A percentile compares a stretch with the other conserved stretches of the same genome.
Conservation (phyloP, 2,329 filamentous ascomycete genomes). For the Ophidiomyces ophidiicola region DNA sequence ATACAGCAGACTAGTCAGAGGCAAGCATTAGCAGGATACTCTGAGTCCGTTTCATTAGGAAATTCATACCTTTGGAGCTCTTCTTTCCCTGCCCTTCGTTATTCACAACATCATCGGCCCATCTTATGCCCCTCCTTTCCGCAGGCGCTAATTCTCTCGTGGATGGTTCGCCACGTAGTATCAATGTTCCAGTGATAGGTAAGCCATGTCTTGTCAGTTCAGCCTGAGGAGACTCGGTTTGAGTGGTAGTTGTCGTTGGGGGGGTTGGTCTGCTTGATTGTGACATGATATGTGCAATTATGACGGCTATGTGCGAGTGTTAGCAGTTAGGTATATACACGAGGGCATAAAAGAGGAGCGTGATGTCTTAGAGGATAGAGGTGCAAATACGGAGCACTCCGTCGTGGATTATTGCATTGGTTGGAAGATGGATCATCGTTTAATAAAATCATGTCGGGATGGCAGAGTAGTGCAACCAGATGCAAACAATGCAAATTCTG, state of each 20-base stretch:
- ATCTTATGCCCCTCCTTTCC: slow-evolving; percentile 53
- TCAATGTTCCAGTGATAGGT: slow-evolving; percentile 12
- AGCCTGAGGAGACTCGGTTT: background rate
- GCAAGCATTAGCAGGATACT: background rate
- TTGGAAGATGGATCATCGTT: too few relatives aligned
- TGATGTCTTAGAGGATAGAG: too few relatives aligned
- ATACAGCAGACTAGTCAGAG: slow-evolving; percentile 81
- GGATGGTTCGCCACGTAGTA: slow-evolving; percentile 13
- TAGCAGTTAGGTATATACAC: too few relatives aligned
- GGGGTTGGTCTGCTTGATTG: background rate
- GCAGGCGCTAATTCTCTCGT: slow-evolving; percentile 1
- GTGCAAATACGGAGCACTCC: too few relatives aligned
- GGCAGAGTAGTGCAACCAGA: too few relatives aligned
- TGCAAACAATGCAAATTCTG: too few relatives aligned
- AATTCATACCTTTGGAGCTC: slow-evolving; percentile 66
- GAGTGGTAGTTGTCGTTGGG: background rate
- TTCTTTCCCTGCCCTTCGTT: slow-evolving; percentile 93
- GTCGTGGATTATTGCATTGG: too few relatives aligned
- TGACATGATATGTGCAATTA: background rate
- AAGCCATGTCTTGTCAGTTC: slow-evolving; percentile 2
- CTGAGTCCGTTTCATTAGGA: background rate
- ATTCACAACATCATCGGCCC: slow-evolving; percentile 86
- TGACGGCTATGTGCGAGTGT: background rate
- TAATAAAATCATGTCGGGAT: too few relatives aligned
- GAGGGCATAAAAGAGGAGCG: too few relatives aligned